Evolutionary conservation across 2,329 filamentous ascomycete species (phyloP).

Genomic region (Ophiocordyceps camponoti-rufipedis): DNA sequence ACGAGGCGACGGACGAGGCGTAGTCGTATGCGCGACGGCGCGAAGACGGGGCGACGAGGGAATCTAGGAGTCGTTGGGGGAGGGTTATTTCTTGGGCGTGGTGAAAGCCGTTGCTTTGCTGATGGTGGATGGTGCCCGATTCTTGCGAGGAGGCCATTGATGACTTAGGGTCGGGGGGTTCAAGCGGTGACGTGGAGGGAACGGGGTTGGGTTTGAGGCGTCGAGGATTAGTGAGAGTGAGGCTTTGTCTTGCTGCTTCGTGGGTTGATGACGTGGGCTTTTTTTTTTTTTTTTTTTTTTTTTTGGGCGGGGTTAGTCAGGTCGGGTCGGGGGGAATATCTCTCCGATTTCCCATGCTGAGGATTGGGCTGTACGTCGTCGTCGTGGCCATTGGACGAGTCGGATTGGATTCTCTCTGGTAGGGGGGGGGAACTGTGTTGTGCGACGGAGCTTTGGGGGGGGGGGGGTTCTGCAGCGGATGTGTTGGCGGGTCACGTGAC

Average conservation of each 20-base stretch:
- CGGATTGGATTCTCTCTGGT: no score
- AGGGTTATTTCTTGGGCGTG: constrained; percentile 15
- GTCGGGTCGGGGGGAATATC: not conserved
- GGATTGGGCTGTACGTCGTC: no score
- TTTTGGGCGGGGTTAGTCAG: not conserved
- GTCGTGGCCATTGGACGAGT: no score
- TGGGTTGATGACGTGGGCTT: not conserved
- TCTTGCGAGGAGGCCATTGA: not conserved
- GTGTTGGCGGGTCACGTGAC: no score
- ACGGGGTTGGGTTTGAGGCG: not conserved
- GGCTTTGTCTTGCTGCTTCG: not conserved
- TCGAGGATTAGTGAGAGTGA: not conserved
- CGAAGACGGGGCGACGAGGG: constrained; percentile 39
- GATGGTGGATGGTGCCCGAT: not conserved
- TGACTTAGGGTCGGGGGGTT: not conserved
- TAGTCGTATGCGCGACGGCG: constrained; percentile 37
- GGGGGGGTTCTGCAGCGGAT: no score
- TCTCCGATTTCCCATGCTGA: not conserved
- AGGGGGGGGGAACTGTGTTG: no score
- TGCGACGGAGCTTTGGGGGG: no score
- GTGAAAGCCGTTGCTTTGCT: not conserved
- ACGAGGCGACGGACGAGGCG: constrained; percentile 35
- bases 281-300: not conserved
- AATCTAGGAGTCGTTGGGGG: constrained; percentile 25
- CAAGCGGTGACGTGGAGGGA: no score